phyloP scores from a whole-genome alignment of 805 yeast genomes.

The Kuraishia borneana region DNA sequence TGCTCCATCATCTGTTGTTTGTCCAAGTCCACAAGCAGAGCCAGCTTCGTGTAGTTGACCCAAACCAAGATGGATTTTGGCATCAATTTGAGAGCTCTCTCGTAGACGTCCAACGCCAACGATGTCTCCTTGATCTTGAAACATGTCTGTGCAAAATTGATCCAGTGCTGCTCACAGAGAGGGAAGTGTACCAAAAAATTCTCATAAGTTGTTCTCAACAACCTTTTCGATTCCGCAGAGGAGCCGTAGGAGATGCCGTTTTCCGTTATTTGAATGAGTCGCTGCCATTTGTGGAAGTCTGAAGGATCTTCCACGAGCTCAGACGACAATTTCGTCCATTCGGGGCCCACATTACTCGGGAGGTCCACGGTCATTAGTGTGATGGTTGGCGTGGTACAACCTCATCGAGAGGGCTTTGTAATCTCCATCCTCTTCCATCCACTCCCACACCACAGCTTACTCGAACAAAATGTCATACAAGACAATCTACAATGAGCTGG shows the following conservation, averaged over 20 bases:
- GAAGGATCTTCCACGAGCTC: constrained; percentile 21
- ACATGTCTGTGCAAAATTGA: constrained; percentile 38
- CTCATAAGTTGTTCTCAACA: constrained; percentile 27
- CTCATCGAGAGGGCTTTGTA: background rate
- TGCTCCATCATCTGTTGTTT: constrained; percentile 19
- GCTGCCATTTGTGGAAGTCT: constrained; percentile 24
- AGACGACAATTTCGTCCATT: constrained; percentile 21
- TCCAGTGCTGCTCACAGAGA: constrained; percentile 42
- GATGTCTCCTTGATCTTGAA: constrained; percentile 31
- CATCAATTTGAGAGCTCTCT: constrained; percentile 24
- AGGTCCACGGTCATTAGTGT: background rate
- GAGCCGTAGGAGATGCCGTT: constrained; percentile 24
- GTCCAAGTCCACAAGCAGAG: constrained; percentile 17
- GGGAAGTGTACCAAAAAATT: constrained; percentile 38
- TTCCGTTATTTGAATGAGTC: constrained; percentile 23
- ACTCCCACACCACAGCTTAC: too few species aligned
- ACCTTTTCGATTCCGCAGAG: constrained; percentile 15
- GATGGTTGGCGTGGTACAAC: background rate
- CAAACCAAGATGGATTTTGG: constrained; percentile 39
- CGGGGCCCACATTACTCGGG: constrained; percentile 12
- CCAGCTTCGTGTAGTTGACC: constrained; percentile 33
- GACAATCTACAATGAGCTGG: constrained; percentile 16
- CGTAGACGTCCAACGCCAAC: constrained; percentile 23
- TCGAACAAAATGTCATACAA: constrained; percentile 16
- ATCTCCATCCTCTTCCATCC: background rate